phyloP scores from a whole-genome alignment of 1,139 yeast genomes.

The Suhomyces bolitotheri region DNA sequence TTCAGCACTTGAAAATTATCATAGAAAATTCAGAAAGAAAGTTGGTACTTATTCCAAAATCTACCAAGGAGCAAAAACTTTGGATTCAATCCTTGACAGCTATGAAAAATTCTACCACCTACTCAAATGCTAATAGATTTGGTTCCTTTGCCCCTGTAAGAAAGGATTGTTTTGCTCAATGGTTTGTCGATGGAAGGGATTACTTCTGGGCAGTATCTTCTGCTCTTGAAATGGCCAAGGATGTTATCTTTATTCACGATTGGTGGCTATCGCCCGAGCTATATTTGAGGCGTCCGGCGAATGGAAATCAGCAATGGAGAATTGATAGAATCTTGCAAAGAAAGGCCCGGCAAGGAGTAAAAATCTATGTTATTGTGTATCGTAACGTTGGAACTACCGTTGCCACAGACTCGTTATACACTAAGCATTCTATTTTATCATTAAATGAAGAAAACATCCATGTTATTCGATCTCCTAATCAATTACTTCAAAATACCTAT shows the following conservation, averaged over 20 bases:
- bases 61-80: constrained; percentile 64
- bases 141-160: constrained; percentile 92
- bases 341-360: constrained; percentile 93
- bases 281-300: constrained; percentile 89
- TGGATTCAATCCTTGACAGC: constrained; percentile 77
- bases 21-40: constrained; percentile 79
- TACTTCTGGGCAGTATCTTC: constrained; percentile 95
- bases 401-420: constrained; percentile 90
- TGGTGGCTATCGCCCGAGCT: constrained; percentile 99
- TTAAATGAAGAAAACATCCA: constrained; percentile 80
- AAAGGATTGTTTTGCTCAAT: constrained; percentile 82
- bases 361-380: constrained; percentile 89
- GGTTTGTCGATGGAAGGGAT: constrained; percentile 97
- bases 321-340: constrained; percentile 83
- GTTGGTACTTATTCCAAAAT: constrained; percentile 69
- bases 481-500: constrained; percentile 85
- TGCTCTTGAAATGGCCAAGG: constrained; percentile 91
- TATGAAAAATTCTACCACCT: constrained; percentile 67
- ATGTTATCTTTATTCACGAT: constrained; percentile 91
- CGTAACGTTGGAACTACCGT: constrained; percentile 93
- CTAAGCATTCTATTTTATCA: constrained; percentile 87
- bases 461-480: constrained; percentile 93
- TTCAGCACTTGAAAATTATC: constrained; percentile 56
- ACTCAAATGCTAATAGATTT: constrained; percentile 78
- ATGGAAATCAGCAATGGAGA: constrained; percentile 93